Evolutionary conservation across 2,329 filamentous ascomycete genomes (phyloP).

Genomic region (Talaromyces marneffei): DNA sequence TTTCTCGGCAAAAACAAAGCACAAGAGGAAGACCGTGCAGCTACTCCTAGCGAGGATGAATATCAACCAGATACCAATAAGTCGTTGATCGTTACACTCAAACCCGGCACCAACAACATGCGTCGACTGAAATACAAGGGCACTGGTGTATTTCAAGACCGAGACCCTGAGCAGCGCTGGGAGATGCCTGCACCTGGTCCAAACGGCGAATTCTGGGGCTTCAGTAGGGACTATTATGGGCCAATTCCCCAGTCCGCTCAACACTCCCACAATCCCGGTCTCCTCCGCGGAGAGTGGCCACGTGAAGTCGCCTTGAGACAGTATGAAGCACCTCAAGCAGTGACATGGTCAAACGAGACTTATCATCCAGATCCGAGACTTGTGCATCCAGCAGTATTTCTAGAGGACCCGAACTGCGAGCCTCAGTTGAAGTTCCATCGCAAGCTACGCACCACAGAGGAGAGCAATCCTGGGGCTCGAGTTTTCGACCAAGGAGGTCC

Average conservation of each 20-base stretch:
- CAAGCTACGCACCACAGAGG: constrained; percentile 4
- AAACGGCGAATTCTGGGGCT: constrained; percentile 11
- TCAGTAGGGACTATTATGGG: constrained; percentile 13
- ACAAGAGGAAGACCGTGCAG: neutral
- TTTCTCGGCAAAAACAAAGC: neutral
- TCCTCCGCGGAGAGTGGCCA: constrained; percentile 14
- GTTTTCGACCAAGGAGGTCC: neutral
- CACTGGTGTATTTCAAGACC: constrained; percentile 12
- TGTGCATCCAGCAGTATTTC: constrained; percentile 12
- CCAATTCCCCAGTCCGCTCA: constrained; percentile 10
- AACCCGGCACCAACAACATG: constrained; percentile 2
- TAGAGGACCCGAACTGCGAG: constrained; percentile 5
- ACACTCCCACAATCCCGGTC: constrained; percentile 8
- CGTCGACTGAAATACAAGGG: constrained; percentile 10
- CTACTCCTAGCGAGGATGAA: neutral
- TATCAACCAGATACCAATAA: neutral
- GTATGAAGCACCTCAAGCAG: constrained; percentile 12
- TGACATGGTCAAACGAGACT: constrained; percentile 12
- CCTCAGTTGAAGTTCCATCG: constrained; percentile 12
- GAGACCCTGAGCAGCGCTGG: constrained; percentile 14
- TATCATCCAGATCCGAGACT: constrained; percentile 13
- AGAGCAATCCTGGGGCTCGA: constrained; percentile 3
- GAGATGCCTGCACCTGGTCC: constrained; percentile 5
- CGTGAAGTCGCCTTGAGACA: constrained; percentile 13
- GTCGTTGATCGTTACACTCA: constrained; percentile 9